These are phyloP conservation scores for Aspergillus sp. DNA, from an alignment of 2,329 filamentous ascomycete species.

Conservation along the genomic window DNA sequence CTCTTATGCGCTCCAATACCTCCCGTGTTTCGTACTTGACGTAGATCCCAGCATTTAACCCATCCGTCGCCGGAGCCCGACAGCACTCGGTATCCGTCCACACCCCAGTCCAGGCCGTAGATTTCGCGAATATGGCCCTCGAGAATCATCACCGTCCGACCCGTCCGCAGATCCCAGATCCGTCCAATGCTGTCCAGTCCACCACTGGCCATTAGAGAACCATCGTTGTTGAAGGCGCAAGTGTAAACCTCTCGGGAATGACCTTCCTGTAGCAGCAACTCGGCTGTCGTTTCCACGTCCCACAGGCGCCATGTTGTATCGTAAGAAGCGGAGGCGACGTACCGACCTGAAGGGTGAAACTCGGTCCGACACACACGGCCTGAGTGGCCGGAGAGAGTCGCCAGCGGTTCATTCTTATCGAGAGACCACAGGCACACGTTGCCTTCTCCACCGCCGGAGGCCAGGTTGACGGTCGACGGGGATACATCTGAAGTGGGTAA, in stretches of 20 bases:
- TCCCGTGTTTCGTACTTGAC: slow-evolving; percentile 79
- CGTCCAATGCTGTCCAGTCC: slow-evolving; percentile 92
- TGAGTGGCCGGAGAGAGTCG: slow-evolving; percentile 78
- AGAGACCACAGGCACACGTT: slow-evolving; percentile 89
- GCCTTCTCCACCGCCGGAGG: slow-evolving; percentile 85
- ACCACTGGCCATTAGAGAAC: slow-evolving; percentile 85
- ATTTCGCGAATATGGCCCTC: slow-evolving; percentile 93
- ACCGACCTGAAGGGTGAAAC: slow-evolving; percentile 88
- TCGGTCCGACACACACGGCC: slow-evolving; percentile 88
- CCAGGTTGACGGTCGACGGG: slow-evolving; percentile 74
- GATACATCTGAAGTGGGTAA: slow-evolving; percentile 70
- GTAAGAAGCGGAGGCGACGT: slow-evolving; percentile 88
- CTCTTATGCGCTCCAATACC: slow-evolving; percentile 89
- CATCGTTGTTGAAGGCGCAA: slow-evolving; percentile 85
- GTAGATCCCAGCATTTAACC: slow-evolving; percentile 96
- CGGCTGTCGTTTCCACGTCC: slow-evolving; percentile 83
- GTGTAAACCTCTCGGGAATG: slow-evolving; percentile 93
- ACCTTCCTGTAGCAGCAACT: slow-evolving; percentile 86
- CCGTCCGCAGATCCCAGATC: slow-evolving; percentile 91
- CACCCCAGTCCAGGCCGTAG: slow-evolving; percentile 87
- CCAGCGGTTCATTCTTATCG: slow-evolving; percentile 77
- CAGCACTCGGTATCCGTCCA: slow-evolving; percentile 88
- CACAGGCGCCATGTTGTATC: slow-evolving; percentile 97
- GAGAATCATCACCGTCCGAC: slow-evolving; percentile 91
- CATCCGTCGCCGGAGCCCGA: slow-evolving; percentile 91